These are phyloP conservation scores for Omphalea diandra DNA, from an alignment of 441 rosid genomes.

Conservation along the genomic window DNA sequence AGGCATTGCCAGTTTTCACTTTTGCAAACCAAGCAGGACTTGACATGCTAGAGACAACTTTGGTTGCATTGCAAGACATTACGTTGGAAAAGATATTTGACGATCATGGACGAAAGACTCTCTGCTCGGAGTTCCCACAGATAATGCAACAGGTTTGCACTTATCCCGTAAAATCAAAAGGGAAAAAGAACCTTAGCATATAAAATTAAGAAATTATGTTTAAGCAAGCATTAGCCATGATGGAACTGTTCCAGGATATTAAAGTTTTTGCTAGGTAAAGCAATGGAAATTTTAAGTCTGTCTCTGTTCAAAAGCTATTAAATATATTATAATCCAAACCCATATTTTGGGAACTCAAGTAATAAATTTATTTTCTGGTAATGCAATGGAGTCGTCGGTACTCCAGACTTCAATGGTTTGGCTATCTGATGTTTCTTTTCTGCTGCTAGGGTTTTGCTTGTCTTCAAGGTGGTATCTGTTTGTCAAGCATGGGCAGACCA, in stretches of 20 bases:
- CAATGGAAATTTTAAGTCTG: not conserved
- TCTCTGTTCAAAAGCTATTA: not conserved
- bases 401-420: not conserved
- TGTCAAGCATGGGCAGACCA: constrained; percentile 99
- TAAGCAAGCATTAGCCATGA: not conserved
- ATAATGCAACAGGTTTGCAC: constrained; percentile 90
- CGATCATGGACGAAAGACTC: constrained; percentile 86
- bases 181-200: not conserved
- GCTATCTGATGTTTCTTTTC: not conserved
- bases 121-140: constrained; percentile 92
- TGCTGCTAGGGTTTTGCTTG: constrained; percentile 79
- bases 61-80: constrained; percentile 90
- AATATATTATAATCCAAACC: not conserved
- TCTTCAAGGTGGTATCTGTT: constrained; percentile 88
- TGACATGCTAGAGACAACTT: constrained; percentile 97
- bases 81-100: constrained; percentile 93
- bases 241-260: not conserved
- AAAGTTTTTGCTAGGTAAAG: not conserved
- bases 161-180: not conserved
- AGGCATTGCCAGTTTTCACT: constrained; percentile 89
- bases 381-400: not conserved
- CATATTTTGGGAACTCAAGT: not conserved
- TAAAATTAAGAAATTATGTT: not conserved
- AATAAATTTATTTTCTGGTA: not conserved
- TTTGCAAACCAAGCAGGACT: constrained; percentile 97